These are phyloP conservation scores for Rhodomyrtus tomentosa DNA, from an alignment of 345 rosid genomes.

Conservation along the genomic window DNA sequence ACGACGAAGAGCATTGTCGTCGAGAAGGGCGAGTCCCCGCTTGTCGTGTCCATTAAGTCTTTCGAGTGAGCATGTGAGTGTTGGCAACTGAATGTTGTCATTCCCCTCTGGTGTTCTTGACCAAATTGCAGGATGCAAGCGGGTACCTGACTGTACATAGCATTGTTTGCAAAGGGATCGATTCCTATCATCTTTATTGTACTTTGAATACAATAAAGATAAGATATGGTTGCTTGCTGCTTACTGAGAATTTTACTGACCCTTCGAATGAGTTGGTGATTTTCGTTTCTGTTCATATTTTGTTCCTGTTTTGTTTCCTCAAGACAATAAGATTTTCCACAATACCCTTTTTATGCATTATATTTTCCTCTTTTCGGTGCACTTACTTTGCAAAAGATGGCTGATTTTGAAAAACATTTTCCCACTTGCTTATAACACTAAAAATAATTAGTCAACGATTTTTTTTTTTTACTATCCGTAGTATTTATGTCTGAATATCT, in stretches of 20 bases:
- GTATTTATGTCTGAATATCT: too few relatives aligned
- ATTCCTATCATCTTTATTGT: neutral
- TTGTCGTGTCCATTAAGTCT: slow-evolving; percentile 41
- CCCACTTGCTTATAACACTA: too few relatives aligned
- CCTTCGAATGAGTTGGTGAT: neutral
- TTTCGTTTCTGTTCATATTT: neutral
- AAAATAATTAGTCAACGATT: too few relatives aligned
- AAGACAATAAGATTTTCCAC: neutral
- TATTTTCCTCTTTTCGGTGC: neutral
- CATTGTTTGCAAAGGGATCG: neutral
- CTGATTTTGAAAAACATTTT: too few relatives aligned
- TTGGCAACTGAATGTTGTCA: neutral
- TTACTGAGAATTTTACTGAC: neutral
- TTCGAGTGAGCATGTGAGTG: neutral
- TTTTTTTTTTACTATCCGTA: too few relatives aligned
- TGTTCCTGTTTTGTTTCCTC: neutral
- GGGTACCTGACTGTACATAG: neutral
- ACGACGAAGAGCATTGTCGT: slow-evolving; percentile 42
- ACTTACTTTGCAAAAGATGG: too few relatives aligned
- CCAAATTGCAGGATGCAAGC: neutral
- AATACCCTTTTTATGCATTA: neutral
- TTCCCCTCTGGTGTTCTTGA: neutral
- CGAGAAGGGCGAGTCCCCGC: slow-evolving; percentile 47
- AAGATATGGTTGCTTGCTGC: neutral
- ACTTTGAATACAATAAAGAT: neutral